These are phyloP conservation scores for Pythium utonaiense DNA, from an alignment of 352 stramenopile genomes.

Conservation along the genomic window DNA sequence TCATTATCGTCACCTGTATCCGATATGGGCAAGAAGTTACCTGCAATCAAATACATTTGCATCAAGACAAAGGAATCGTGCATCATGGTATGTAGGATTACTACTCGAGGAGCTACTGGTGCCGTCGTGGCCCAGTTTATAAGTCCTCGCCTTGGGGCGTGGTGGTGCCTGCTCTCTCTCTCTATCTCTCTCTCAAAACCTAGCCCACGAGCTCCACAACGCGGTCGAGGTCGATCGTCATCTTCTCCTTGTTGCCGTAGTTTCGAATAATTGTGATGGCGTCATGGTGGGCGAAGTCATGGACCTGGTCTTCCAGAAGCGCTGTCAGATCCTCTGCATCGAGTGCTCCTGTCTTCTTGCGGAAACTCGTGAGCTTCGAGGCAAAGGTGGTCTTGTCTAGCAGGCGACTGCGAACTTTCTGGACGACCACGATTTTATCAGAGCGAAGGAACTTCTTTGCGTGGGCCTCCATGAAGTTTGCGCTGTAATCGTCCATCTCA, in stretches of 20 bases:
- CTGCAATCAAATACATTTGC: neutral
- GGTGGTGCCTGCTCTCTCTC: neutral
- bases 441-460: constrained; percentile 57
- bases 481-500: constrained; percentile 85
- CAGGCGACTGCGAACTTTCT: constrained; percentile 44
- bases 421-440: constrained; percentile 58
- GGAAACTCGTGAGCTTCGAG: constrained; percentile 26
- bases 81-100: neutral
- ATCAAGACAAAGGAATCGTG: neutral
- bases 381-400: constrained; percentile 29
- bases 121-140: constrained; percentile 3
- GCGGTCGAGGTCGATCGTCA: constrained; percentile 52
- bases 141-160: neutral
- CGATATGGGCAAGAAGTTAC: neutral
- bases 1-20: neutral
- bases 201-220: constrained; percentile 49
- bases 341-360: constrained; percentile 27
- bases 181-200: too few species aligned
- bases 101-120: neutral
- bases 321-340: constrained; percentile 46
- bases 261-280: constrained; percentile 63
- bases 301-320: constrained; percentile 41
- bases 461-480: constrained; percentile 77
- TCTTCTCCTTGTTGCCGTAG: constrained; percentile 57
- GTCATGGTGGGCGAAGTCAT: constrained; percentile 55